Base-by-base conservation (phyloP, 306 rosid species). In the Elaeagnus macrophylla region DNA sequence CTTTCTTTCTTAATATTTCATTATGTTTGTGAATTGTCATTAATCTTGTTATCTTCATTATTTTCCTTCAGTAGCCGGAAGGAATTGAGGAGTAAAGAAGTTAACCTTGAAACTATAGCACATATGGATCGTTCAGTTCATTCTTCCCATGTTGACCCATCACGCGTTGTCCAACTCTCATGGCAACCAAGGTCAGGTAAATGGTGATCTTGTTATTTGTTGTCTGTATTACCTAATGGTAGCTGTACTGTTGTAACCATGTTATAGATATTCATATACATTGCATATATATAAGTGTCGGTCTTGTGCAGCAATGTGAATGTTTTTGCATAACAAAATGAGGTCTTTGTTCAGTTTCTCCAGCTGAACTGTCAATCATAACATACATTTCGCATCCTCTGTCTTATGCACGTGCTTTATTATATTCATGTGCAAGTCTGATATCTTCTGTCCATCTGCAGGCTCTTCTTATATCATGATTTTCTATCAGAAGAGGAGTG, bases 121-220 rank as follows among this genome's bases (percentile, higher is more conserved):
- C 47, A 17, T 42, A 53, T 75, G 67, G 56, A 63, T 16, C 70
- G 66, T 67, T 48, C 73, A 9, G 47, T 70, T 62, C 50, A 69
- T 71, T 44, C 76, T 36, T 72, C 71, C 70, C 57, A 71, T 65
- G 68, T 89, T 68, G 83, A 81, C 54, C 95, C 94, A 6, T 77
- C 89, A 32, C 75, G 66, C 65, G 94, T 81, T 81, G 79, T 83
- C 44, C 95, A 77, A 69, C 73, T 85, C 77, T 85, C 94, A 57
- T 89, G 89, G 95, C 85, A 60, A 73, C 97, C 97, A 85, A 85
- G 95, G 88, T 89, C 94, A 81, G 95, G 94, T 85, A 85, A 80
- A 80, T 66, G 63, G 59, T 56, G 67, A 71, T 56, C 67, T 67
- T 58, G 65, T 45, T 43, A 2, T 60, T 10, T 32, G 39, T 13